Evolutionary conservation across 805 yeast species (phyloP), one percentile per base, ranked within the genome.

Genomic region (Yarrowia phangngaensis): DNA sequence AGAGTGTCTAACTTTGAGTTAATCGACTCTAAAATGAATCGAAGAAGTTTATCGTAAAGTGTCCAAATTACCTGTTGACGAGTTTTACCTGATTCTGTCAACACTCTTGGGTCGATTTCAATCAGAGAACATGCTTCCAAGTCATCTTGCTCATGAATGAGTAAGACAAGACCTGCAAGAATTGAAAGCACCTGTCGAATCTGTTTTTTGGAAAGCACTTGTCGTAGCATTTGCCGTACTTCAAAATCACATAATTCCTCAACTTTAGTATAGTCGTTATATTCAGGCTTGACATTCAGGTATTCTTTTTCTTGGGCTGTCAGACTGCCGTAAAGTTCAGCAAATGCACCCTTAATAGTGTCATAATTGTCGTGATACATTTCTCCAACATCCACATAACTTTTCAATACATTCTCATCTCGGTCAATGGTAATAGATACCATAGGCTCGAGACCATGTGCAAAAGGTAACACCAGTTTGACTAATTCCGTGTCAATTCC

Each of bases 121-220:
- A 68, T 58, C 19, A 69, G 55, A 6, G 69, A 57, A 0, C 71
- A 70, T 13, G 72, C 72, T 20, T 66, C 71, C 15, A 67, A 66
- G 3, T 60, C 53, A 43, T 67, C 71, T 29, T 58, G 50, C 29
- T 53, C 50, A 53, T 68, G 66, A n/a, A 68, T 68, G 13, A 68
- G 54, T 11, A 68, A 57, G 19, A 68, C 56, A 36, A 68, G 65
- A n/a, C 72, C 72, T 14, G 69, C 63, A 8, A 68, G 55, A 3
- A 64, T 53, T 13, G 66, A 55, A 33, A 67, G 54, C 14, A 68
- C 52, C 2, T 66, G 61, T 4, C 67, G 57, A 17, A 63, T 38
- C 32, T 38, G 45, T 16, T 38, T 38, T 13, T 38, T 38, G 14
- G 45, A 27, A n/a, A 38, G 32, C n/a, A 17, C 32, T 19, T 17